Evolutionary conservation across 139 green algal genomes (phyloP), one percentile per base, ranked within the genome.

Genomic region (Chlorella sp.): DNA sequence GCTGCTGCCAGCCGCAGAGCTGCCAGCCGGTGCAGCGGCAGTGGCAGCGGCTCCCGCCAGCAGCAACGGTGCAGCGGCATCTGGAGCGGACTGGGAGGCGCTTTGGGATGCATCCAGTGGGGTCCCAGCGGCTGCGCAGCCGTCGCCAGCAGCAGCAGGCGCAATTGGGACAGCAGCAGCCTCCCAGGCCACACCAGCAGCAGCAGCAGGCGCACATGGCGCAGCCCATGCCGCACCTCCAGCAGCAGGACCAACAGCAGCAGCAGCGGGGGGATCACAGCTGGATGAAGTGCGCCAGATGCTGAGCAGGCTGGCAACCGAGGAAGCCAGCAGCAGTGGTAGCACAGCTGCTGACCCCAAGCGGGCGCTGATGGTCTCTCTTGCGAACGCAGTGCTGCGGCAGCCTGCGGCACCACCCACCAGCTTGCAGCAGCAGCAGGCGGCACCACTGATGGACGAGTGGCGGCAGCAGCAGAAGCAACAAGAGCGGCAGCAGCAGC

Each of bases 341-440:
- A 44, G 25, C 17, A 11, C 25, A 28, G 32, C 68, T 16, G 12
- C 70, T 1, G 76, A 82, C 38, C 76, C 76, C 25, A 82, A 72
- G 76, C 75, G 75, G 2, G 62, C 75, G 4, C 56, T 82, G 9
- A 65, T 82, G 75, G 75, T 60, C 3, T 60, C 57, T 25, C 70
- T 82, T 18, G 75, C 75, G 21, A 71, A 30, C 36, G 70, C 75
- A 7, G 75, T 82, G 57, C 36, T 82, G 75, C 75, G 56, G 56
- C 75, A 82, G 56, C 25, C 57, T 25, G n/a, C 73, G 0, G 0
- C 71, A 9, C 7, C 71, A 16, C 20, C 25, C 13, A 11, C 34
- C 9, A 21, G 23, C 30, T 12, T 38, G 44, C 72, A 64, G 44
- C 44, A 41, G 17, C 36, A 70, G 26, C 65, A 72, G 69, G 12